Conservation (phyloP, 139 green algal genomes). For the Chlamydomonas sphaeroides region DNA sequence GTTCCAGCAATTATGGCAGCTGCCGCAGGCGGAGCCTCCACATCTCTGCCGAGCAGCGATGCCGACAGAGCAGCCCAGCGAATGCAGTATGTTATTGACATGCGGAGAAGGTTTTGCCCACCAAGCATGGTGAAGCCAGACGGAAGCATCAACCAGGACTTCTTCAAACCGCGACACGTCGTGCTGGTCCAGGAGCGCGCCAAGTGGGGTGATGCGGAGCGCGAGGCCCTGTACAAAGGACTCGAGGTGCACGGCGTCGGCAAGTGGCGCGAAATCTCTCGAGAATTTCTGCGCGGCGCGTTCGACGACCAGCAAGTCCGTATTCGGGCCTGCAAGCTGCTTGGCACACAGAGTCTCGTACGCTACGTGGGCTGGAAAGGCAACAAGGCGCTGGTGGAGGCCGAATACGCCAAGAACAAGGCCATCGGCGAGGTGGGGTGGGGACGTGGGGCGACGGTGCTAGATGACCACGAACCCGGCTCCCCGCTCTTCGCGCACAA, state of each 20-base stretch:
- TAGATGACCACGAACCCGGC: no score
- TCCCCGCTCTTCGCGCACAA: no score
- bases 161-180: slow-evolving; percentile 79
- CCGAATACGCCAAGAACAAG: slow-evolving; percentile 70
- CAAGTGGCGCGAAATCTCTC: slow-evolving; percentile 74
- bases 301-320: slow-evolving; percentile 65
- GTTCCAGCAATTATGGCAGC: no score
- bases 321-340: slow-evolving; percentile 71
- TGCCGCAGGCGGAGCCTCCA: no score
- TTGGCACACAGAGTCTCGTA: slow-evolving; percentile 80
- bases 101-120: slow-evolving; percentile 74
- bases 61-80: no score
- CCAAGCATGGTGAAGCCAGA: slow-evolving; percentile 69
- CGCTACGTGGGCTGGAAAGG: slow-evolving; percentile 52
- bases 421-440: slow-evolving; percentile 59
- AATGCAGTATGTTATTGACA: slow-evolving; percentile 60
- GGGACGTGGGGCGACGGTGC: no score
- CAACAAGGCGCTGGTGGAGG: slow-evolving; percentile 56
- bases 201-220: slow-evolving; percentile 72
- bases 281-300: slow-evolving; percentile 51
- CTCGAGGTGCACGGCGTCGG: slow-evolving; percentile 79
- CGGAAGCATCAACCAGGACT: slow-evolving; percentile 81
- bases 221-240: slow-evolving; percentile 70
- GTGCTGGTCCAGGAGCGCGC: slow-evolving; percentile 60
- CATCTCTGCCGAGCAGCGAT: no score